Evolutionary conservation across 2,329 filamentous ascomycete genomes (phyloP), one percentile per base, ranked within the genome.

Genomic region (Cryphonectria naterciae): DNA sequence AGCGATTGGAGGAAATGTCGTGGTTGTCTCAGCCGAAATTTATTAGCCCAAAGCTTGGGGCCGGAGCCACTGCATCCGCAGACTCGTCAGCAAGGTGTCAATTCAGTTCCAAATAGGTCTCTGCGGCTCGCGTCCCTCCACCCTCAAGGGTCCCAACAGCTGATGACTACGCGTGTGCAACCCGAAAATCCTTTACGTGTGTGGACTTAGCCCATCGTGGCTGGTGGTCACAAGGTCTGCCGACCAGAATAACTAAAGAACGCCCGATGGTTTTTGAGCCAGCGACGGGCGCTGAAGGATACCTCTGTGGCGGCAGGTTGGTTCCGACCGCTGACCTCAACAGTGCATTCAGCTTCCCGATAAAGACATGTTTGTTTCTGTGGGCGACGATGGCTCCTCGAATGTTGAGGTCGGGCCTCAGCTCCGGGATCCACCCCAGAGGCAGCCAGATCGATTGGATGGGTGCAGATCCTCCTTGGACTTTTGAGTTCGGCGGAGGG

Each of bases 1-100:
- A 35, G 15, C 28, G 41, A 65, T 65, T 65, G 63, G 63, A 65
- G 63, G 63, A 65, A 65, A 49, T 49, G 25, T 37, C 17, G 7
- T 4, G 32, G 5, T 60, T 22, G 28, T 60, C 56, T 28, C 56
- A 35, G 58, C 10, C 8, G 32, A 1, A 7, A 22, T 4, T 35
- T 19, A 1, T 10, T 39, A 61, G 11, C 35, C 58, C 58, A 25
- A 25, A 61, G 58, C 17, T 28, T 25, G 25, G 25, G 28, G 41
- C 63, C 62, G 63, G 63, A 65, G 63, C 35, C 63, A 32, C 63
- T 65, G 13, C 63, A 65, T 65, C 63, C 63, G 63, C 63, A 46
- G 41, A 39, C 22, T 58, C 54, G 54, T 58, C 54, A 58, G 25
- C 54, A 19, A 35, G 54, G 54, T 58, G 2, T 17, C 25, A 28